Evolutionary conservation across 768 basidiomycete genomes (phyloP).

Genomic region (Pholiota microspora): DNA sequence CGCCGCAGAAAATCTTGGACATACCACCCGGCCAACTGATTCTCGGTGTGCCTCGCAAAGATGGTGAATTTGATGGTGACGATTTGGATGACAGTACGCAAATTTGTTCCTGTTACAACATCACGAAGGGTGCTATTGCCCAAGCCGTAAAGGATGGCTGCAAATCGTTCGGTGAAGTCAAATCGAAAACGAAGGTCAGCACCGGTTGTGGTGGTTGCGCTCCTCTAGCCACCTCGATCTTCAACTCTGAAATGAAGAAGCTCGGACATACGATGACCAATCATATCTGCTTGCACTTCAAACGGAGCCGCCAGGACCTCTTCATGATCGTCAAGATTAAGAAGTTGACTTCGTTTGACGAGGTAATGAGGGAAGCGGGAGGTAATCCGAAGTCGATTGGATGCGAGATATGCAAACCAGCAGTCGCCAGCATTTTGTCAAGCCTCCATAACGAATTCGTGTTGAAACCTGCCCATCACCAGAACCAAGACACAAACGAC

Average conservation of each 20-base stretch:
- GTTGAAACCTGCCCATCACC: slow-evolving; percentile 59
- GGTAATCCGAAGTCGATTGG: slow-evolving; percentile 49
- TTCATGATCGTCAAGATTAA: slow-evolving; percentile 67
- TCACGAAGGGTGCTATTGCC: slow-evolving; percentile 56
- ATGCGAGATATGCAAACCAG: slow-evolving; percentile 75
- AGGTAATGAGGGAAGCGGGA: slow-evolving; percentile 52
- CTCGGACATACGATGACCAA: slow-evolving; percentile 57
- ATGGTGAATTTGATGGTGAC: slow-evolving; percentile 54
- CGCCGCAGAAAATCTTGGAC: slow-evolving; percentile 57
- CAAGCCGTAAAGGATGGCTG: slow-evolving; percentile 52
- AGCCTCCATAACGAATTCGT: slow-evolving; percentile 60
- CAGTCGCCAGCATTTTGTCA: slow-evolving; percentile 51
- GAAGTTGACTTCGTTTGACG: slow-evolving; percentile 51
- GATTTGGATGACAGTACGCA: slow-evolving; percentile 73
- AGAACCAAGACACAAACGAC: slow-evolving; percentile 75
- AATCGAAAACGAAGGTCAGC: slow-evolving; percentile 66
- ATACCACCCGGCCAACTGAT: slow-evolving; percentile 67
- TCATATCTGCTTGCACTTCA: slow-evolving; percentile 65
- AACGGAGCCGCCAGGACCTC: slow-evolving; percentile 61
- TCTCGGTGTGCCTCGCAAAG: slow-evolving; percentile 44
- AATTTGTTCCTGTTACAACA: slow-evolving; percentile 73
- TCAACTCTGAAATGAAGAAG: slow-evolving; percentile 65
- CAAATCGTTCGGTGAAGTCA: slow-evolving; percentile 49
- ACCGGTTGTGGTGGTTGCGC: slow-evolving; percentile 76
- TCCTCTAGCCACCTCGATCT: slow-evolving; percentile 43